These are phyloP conservation scores for Vigna hirtella DNA, from an alignment of 306 rosid genomes.

Conservation along the genomic window DNA sequence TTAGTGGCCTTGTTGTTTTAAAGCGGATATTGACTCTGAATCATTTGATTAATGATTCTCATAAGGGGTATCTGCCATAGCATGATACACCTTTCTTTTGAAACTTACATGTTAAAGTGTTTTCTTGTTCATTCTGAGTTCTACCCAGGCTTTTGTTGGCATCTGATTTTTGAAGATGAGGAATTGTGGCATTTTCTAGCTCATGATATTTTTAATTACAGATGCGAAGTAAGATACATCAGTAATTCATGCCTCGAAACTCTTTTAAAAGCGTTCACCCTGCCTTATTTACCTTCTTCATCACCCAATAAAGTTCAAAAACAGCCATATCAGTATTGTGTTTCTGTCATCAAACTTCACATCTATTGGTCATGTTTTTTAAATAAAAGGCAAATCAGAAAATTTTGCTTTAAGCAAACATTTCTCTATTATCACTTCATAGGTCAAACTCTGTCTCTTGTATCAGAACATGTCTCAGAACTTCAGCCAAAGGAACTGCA, in stretches of 20 bases:
- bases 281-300: not conserved
- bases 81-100: slow-evolving; percentile 8
- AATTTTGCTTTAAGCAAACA: not conserved
- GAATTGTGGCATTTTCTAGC: not conserved
- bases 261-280: not conserved
- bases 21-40: not conserved
- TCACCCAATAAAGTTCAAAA: not conserved
- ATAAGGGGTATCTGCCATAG: not conserved
- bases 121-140: not conserved
- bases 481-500: not conserved
- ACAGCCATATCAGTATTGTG: not conserved
- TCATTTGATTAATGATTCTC: not conserved
- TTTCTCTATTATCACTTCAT: not conserved
- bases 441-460: not conserved
- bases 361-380: not conserved
- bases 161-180: slow-evolving; percentile 29
- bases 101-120: not conserved
- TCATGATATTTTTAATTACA: not conserved
- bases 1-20: not conserved
- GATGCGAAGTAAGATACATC: too few species aligned
- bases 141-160: not conserved
- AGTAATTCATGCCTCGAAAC: too few species aligned
- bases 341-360: not conserved
- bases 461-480: not conserved
- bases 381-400: not conserved